Conservation (phyloP, 1,284 basidiomycete genomes). For the Taiwanofungus camphoratus region DNA sequence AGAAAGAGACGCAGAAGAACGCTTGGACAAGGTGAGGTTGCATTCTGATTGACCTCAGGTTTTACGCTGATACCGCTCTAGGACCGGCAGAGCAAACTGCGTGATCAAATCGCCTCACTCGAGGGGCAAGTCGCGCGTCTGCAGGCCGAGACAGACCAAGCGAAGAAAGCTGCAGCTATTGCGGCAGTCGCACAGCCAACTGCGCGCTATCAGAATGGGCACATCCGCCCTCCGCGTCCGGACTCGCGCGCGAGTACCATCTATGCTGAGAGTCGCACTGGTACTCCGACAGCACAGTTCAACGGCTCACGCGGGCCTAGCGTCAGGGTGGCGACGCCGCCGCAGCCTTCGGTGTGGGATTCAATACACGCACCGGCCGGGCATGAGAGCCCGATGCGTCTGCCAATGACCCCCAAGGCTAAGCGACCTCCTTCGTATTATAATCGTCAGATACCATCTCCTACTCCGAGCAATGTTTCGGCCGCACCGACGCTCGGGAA, state of each 20-base stretch:
- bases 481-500: constrained; percentile 59
- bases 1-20: constrained; percentile 64
- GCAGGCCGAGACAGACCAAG: constrained; percentile 54
- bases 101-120: constrained; percentile 57
- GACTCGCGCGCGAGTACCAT: constrained; percentile 66
- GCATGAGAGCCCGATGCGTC: constrained; percentile 18
- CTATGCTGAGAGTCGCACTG: constrained; percentile 37
- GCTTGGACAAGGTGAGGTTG: constrained; percentile 51
- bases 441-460: constrained; percentile 46
- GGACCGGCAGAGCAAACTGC: constrained; percentile 66
- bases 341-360: constrained; percentile 58
- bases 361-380: constrained; percentile 70
- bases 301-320: constrained; percentile 22
- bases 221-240: constrained; percentile 45
- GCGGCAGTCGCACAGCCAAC: constrained; percentile 19
- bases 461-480: constrained; percentile 70
- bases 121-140: constrained; percentile 57
- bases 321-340: constrained; percentile 40
- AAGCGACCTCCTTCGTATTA: constrained; percentile 26
- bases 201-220: constrained; percentile 23
- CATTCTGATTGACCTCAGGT: neutral
- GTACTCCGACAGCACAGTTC: constrained; percentile 32
- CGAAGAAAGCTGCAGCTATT: constrained; percentile 35
- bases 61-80: constrained; percentile 23
- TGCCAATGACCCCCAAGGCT: constrained; percentile 30